phyloP scores from a whole-genome alignment of 1,284 basidiomycete genomes.

The Tilletia indica region DNA sequence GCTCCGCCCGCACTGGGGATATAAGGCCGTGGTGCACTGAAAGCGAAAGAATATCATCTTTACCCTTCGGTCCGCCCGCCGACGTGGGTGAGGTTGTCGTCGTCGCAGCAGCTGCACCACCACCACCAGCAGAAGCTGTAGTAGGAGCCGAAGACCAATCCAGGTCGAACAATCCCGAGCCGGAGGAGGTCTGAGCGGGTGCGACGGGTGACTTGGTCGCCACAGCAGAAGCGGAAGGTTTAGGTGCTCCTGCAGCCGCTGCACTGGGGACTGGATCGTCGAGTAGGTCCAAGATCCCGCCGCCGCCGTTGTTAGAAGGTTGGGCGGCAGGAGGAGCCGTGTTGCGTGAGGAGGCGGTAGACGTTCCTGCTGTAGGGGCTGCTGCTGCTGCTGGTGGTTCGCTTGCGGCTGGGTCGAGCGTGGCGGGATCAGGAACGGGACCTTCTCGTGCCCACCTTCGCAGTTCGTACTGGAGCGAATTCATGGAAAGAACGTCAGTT shows the following conservation, averaged over 20 bases:
- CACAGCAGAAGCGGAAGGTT: neutral
- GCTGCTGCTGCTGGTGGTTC: constrained; percentile 20
- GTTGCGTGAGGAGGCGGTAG: neutral
- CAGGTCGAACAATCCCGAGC: constrained; percentile 72
- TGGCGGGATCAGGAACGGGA: constrained; percentile 76
- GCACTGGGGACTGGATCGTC: constrained; percentile 22
- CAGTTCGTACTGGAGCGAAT: constrained; percentile 69
- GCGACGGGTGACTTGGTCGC: constrained; percentile 17
- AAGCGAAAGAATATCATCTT: constrained; percentile 85
- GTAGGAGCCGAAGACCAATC: constrained; percentile 64
- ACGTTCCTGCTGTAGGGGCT: neutral
- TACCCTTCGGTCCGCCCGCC: constrained; percentile 53
- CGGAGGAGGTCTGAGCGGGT: constrained; percentile 22
- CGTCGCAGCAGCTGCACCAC: constrained; percentile 60
- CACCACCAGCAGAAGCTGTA: constrained; percentile 4
- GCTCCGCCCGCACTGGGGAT: constrained; percentile 15
- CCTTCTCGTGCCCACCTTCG: constrained; percentile 88
- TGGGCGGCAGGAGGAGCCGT: constrained; percentile 1
- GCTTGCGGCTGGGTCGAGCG: constrained; percentile 65
- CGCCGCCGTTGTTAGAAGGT: neutral
- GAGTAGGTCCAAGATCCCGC: constrained; percentile 24
- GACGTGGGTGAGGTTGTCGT: constrained; percentile 28
- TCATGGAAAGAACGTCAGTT: neutral
- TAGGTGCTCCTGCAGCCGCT: neutral
- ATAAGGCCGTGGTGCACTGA: constrained; percentile 48